Conservation (phyloP, 108 stramenopile species). For the Parietichytrium sp. region DNA sequence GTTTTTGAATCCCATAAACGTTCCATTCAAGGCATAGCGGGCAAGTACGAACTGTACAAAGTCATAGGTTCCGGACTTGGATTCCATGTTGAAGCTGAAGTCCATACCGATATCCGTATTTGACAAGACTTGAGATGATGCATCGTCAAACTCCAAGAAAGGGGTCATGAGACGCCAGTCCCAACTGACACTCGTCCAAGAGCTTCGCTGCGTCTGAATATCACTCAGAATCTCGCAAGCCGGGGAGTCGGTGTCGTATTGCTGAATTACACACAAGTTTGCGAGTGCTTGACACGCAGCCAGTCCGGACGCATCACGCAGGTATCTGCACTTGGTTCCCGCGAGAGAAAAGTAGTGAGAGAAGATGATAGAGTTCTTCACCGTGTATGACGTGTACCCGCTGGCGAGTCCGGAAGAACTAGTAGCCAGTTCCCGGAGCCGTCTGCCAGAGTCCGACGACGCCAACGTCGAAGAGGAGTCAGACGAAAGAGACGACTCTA, state of each 20-base stretch:
- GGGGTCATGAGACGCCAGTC: slow-evolving; percentile 65
- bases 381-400: slow-evolving; percentile 41
- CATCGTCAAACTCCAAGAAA: slow-evolving; percentile 67
- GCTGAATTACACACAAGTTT: slow-evolving; percentile 71
- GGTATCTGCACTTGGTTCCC: slow-evolving; percentile 60
- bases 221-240: slow-evolving; percentile 58
- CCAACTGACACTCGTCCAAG: slow-evolving; percentile 42
- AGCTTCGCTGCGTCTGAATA: slow-evolving; percentile 42
- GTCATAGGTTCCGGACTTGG: slow-evolving; percentile 17
- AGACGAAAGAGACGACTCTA: not conserved
- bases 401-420: not conserved
- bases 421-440: slow-evolving; percentile 29
- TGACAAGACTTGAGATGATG: slow-evolving; percentile 47
- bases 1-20: slow-evolving; percentile 64
- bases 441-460: slow-evolving; percentile 7
- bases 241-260: slow-evolving; percentile 57
- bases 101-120: slow-evolving; percentile 63
- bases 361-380: slow-evolving; percentile 46
- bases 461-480: no score
- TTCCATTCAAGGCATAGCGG: slow-evolving; percentile 67
- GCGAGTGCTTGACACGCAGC: slow-evolving; percentile 65
- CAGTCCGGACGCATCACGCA: slow-evolving; percentile 27
- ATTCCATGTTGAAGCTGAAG: slow-evolving; percentile 47
- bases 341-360: slow-evolving; percentile 60
- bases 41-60: slow-evolving; percentile 59